phyloP scores from a whole-genome alignment of 441 rosid genomes.

The Mallotus repandus region DNA sequence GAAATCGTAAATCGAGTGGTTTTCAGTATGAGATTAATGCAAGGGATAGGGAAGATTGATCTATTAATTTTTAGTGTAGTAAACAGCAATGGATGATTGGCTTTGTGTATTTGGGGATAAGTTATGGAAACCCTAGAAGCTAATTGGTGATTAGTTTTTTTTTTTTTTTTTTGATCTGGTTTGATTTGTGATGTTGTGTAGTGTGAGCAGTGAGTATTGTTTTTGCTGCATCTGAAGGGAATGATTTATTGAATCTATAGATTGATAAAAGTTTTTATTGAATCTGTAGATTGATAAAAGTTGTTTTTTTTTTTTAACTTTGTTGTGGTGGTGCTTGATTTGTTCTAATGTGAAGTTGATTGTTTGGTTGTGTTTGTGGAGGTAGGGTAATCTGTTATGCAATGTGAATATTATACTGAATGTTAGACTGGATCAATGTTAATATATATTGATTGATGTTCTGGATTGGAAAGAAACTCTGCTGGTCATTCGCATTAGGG shows the following conservation, averaged over 20 bases:
- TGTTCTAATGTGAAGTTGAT: background rate
- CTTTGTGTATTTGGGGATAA: background rate
- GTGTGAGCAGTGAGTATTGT: background rate
- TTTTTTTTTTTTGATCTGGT: slow-evolving; percentile 13
- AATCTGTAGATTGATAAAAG: slow-evolving; percentile 3
- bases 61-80: slow-evolving; percentile 1
- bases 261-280: background rate
- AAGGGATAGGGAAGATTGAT: slow-evolving; percentile 16
- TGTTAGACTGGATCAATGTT: background rate
- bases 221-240: background rate
- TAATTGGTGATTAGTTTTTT: background rate
- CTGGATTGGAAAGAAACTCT: background rate
- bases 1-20: slow-evolving; percentile 20
- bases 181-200: background rate
- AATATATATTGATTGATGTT: background rate
- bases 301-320: background rate
- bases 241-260: background rate
- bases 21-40: slow-evolving; percentile 15
- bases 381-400: background rate
- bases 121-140: slow-evolving; percentile 18
- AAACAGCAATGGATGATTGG: background rate
- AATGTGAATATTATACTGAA: background rate
- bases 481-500: background rate
- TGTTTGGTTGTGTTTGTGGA: background rate
- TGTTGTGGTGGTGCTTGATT: background rate